Percentiles rank a stretch among this genome's conserved stretches.
Conservation (phyloP, 495 filamentous ascomycete genomes). For the Parathielavia appendiculata region DNA sequence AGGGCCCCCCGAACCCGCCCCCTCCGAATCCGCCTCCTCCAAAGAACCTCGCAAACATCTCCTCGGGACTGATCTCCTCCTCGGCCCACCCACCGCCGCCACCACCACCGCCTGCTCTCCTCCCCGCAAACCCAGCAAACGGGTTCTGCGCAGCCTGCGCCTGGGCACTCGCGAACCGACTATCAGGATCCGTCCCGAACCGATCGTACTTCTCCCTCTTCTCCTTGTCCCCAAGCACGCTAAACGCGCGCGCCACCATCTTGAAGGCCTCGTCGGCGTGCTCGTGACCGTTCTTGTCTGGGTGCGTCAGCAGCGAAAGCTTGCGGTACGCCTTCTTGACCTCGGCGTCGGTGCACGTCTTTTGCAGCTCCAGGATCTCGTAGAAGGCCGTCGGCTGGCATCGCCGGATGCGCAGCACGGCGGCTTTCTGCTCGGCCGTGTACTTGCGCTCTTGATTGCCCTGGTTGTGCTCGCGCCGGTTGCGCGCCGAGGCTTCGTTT, state of each 20-base stretch:
- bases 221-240: conserved; percentile 86
- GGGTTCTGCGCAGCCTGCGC: conserved; percentile 52
- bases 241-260: conserved; percentile 90
- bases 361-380: conserved; percentile 66
- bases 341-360: conserved; percentile 65
- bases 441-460: conserved; percentile 87
- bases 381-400: conserved; percentile 87
- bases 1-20: conserved; percentile 57
- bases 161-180: conserved; percentile 65
- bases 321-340: conserved; percentile 96
- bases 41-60: conserved; percentile 95
- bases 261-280: conserved; percentile 98
- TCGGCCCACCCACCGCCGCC: conserved; percentile 55
- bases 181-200: conserved; percentile 88
- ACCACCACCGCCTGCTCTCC: conserved; percentile 40
- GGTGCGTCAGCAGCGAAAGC: conserved; percentile 81
- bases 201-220: conserved; percentile 84
- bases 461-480: conserved; percentile 76
- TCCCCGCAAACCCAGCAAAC: conserved; percentile 67
- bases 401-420: conserved; percentile 78
- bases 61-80: conserved; percentile 92
- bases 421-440: conserved; percentile 83
- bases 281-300: conserved; percentile 97
- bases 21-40: conserved; percentile 49
- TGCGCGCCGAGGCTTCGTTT: conserved; percentile 50